A percentile compares a stretch with the other conserved stretches of the same genome.
Conservation (phyloP, 306 rosid genomes). For the Senna siamea region DNA sequence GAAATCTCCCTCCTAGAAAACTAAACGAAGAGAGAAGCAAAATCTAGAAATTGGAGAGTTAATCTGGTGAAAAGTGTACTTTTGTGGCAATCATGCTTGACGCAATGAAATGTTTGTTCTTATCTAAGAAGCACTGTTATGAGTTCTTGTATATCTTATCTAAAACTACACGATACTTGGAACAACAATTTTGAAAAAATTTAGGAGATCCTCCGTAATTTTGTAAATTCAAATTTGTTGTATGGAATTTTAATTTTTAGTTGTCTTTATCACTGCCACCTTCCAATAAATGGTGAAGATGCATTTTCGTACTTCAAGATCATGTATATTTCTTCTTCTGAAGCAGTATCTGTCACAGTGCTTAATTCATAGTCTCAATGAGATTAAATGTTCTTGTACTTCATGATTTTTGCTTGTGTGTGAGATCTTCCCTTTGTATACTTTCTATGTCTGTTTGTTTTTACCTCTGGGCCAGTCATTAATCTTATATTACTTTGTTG, state of each 20-base stretch:
- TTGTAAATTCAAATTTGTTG: background rate
- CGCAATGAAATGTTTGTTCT: background rate
- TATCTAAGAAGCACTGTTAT: background rate
- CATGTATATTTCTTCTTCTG: background rate
- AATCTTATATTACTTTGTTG: constrained; percentile 34
- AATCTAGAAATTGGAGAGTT: background rate
- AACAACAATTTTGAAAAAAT: background rate
- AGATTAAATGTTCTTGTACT: background rate
- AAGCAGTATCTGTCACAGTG: background rate
- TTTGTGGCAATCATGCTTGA: constrained; percentile 3
- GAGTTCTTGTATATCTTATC: background rate
- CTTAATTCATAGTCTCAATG: background rate
- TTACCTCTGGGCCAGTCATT: constrained; percentile 24
- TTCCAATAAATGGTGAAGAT: constrained; percentile 5
- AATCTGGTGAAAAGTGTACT: background rate
- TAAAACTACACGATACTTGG: background rate
- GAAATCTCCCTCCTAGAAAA: background rate
- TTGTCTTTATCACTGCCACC: background rate
- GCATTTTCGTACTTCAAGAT: background rate
- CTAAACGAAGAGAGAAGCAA: background rate
- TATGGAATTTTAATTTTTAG: background rate
- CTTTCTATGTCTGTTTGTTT: constrained; percentile 4
- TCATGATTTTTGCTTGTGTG: background rate
- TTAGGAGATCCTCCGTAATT: background rate
- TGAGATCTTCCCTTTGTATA: background rate